Evolutionary conservation across 208 protist genomes (phyloP), one percentile per base, ranked within the genome.

Genomic region (Leishmania braziliensis): DNA sequence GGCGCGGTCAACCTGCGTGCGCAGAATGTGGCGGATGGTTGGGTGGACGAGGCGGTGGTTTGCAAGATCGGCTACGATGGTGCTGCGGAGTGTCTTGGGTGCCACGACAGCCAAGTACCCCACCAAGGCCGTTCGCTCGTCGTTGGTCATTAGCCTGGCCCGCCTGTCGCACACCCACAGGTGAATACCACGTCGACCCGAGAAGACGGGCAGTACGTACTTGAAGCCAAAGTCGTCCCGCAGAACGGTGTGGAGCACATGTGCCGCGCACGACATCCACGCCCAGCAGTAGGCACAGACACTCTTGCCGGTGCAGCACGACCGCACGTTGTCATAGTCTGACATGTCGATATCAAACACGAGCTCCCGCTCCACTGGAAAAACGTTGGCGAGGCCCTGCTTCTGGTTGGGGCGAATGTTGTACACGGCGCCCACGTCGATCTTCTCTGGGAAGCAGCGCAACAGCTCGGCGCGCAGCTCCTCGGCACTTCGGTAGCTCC

Each of bases 281-380:
- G 87, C 82, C 99, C 99, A 99, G 92, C 99, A 99, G 72, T 96
- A 93, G 33, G 71, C 12, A 87, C 99, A 99, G 33, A 99, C 98
- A 66, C 93, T 92, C 60, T 98, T 98, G n/a, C 90, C 97, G 18
- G 72, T 86, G 87, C 99, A 99, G 86, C 99, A 99, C 0, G 93
- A 97, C 18, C 99, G 95, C 6, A 99, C 95, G 46, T 99, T 98
- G 89, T 99, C 98, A 91, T 99, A 99, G 89, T 99, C 99, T 58
- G 97, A 98, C 91, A 99, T 99, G 91, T 99, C 99, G 84, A 99
- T 99, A 97, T 99, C 99, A 82, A 99, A 99, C 8, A 99, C 97
- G 2, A 99, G 92, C 87, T 99, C 99, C 23, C 98, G 98, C 87
- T 99, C 92, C 9, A 95, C 75, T 3, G 97, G 90, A 12, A 91